These are phyloP conservation scores for Lasiodiplodia sp. DNA, from an alignment of 2,329 filamentous ascomycete species.

Conservation along the genomic window DNA sequence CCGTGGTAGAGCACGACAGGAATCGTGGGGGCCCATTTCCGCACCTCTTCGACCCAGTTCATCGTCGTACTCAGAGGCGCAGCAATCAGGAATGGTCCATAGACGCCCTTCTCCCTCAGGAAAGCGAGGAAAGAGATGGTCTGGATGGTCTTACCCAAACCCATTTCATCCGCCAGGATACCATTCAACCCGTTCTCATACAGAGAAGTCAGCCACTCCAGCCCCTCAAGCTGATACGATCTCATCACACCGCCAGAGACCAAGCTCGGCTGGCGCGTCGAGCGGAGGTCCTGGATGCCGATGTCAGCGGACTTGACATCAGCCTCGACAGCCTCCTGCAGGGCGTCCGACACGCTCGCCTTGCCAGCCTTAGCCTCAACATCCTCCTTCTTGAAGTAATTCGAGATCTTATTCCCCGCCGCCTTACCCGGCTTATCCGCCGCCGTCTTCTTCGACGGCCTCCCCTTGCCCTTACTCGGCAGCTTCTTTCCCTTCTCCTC, in stretches of 20 bases:
- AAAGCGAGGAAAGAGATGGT: slow-evolving; percentile 88
- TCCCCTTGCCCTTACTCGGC: slow-evolving; percentile 39
- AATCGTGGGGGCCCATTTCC: slow-evolving; percentile 86
- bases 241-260: slow-evolving; percentile 90
- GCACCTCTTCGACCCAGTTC: slow-evolving; percentile 96
- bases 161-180: slow-evolving; percentile 94
- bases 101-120: slow-evolving; percentile 83
- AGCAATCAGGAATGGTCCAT: slow-evolving; percentile 89
- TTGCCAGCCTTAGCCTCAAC: slow-evolving; percentile 61
- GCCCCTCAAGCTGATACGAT: slow-evolving; percentile 89
- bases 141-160: slow-evolving; percentile 89
- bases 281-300: slow-evolving; percentile 72
- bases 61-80: slow-evolving; percentile 89
- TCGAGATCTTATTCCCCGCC: slow-evolving; percentile 57
- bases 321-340: slow-evolving; percentile 65
- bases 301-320: slow-evolving; percentile 66
- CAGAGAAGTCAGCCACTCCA: slow-evolving; percentile 86
- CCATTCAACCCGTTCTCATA: slow-evolving; percentile 93
- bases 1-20: slow-evolving; percentile 93
- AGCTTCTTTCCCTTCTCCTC: slow-evolving; percentile 2
- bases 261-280: slow-evolving; percentile 84
- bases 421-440: slow-evolving; percentile 40
- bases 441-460: slow-evolving; percentile 17
- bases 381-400: slow-evolving; percentile 68
- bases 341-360: slow-evolving; percentile 62